A percentile compares a stretch with the other conserved stretches of the same genome.
Evolutionary conservation across 768 basidiomycete genomes (phyloP).

Genomic region (Jaapia argillacea): DNA sequence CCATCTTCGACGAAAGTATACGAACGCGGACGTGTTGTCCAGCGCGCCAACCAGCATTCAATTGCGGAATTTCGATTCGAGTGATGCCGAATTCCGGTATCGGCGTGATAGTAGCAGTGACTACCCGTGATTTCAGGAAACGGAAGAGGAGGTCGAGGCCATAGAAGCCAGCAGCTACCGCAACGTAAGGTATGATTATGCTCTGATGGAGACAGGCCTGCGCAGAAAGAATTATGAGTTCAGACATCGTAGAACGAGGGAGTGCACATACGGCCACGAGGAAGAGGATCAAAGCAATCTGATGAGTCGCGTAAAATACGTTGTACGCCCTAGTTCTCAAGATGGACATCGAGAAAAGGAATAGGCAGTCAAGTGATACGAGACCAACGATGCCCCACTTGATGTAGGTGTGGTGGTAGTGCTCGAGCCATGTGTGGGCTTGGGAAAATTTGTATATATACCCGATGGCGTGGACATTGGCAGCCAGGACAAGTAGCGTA

Average conservation of each 20-base stretch:
- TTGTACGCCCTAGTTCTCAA: conserved; percentile 32
- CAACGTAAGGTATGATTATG: conserved; percentile 28
- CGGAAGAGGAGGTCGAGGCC: conserved; percentile 35
- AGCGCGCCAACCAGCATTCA: conserved; percentile 45
- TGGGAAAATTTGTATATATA: conserved; percentile 13
- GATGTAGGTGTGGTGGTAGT: conserved; percentile 5
- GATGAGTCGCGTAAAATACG: conserved; percentile 32
- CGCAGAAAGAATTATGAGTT: not conserved
- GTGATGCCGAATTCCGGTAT: conserved; percentile 37
- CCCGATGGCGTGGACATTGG: conserved; percentile 31
- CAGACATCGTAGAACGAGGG: conserved; percentile 4
- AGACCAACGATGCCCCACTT: conserved; percentile 26
- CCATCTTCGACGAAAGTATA: conserved; percentile 29
- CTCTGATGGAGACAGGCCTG: conserved; percentile 17
- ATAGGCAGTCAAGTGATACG: conserved; percentile 23
- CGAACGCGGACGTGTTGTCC: conserved; percentile 53
- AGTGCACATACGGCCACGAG: conserved; percentile 21
- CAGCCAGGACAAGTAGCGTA: conserved; percentile 26
- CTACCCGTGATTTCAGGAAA: conserved; percentile 34
- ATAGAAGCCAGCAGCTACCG: conserved; percentile 29
- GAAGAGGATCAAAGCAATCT: conserved; percentile 30
- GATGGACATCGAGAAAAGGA: conserved; percentile 28
- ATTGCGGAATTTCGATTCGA: conserved; percentile 31
- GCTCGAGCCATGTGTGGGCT: not conserved
- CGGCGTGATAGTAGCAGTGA: conserved; percentile 31